Percentiles rank a stretch among this genome's conserved stretches.
Evolutionary conservation across 768 basidiomycete genomes (phyloP).

Genomic region (Tulasnella sp.): DNA sequence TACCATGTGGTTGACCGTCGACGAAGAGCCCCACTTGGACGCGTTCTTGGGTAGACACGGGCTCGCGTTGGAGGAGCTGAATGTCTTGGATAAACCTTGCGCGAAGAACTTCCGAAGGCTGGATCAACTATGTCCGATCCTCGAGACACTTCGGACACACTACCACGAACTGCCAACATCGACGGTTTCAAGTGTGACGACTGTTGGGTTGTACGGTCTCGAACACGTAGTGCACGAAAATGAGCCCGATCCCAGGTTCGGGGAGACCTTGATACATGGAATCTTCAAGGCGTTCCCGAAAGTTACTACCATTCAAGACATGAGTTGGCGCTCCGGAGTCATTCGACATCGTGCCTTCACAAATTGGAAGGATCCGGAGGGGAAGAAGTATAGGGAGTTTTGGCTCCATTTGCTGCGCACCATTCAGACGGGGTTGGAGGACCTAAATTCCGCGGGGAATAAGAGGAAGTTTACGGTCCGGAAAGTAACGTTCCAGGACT

Average conservation of each 20-base stretch:
- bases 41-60: not conserved
- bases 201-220: not conserved
- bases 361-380: not conserved
- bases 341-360: not conserved
- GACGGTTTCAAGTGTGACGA: not conserved
- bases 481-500: not conserved
- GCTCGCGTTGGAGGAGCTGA: not conserved
- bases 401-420: not conserved
- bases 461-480: not conserved
- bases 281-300: not conserved
- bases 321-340: not conserved
- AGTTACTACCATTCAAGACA: not conserved
- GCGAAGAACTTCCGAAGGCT: not conserved
- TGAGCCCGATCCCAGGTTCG: not conserved
- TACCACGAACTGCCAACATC: not conserved
- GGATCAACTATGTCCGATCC: not conserved
- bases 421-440: not conserved
- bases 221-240: not conserved
- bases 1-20: not conserved
- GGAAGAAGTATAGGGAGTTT: not conserved
- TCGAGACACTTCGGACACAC: not conserved
- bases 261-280: not conserved
- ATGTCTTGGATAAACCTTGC: not conserved
- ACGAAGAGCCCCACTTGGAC: not conserved
- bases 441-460: not conserved